phyloP scores from a whole-genome alignment of 2,329 filamentous ascomycete genomes.

The Zasmidium angulare region DNA sequence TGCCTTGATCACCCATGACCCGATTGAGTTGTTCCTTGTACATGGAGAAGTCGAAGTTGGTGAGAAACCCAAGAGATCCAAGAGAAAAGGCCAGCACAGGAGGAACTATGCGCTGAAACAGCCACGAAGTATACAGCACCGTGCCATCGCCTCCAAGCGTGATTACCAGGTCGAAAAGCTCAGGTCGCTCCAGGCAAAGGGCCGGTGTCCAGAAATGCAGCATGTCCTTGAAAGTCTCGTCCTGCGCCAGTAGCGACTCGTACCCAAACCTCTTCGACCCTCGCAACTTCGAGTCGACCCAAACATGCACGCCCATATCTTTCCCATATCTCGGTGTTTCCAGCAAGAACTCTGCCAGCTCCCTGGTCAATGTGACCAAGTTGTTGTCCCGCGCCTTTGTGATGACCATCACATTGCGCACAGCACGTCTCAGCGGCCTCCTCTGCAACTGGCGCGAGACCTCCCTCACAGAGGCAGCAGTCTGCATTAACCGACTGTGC shows the following conservation, averaged over 20 bases:
- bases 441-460: constrained; percentile 94
- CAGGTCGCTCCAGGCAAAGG: constrained; percentile 88
- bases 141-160: constrained; percentile 86
- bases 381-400: constrained; percentile 96
- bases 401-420: constrained; percentile 95
- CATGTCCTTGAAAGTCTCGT: constrained; percentile 77
- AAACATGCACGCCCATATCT: constrained; percentile 90
- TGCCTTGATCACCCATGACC: constrained; percentile 90
- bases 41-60: constrained; percentile 80
- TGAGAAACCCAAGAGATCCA: constrained; percentile 83
- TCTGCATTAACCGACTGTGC: constrained; percentile 91
- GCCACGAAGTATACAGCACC: constrained; percentile 83
- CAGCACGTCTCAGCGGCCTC: constrained; percentile 85
- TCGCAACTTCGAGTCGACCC: constrained; percentile 93
- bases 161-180: constrained; percentile 92
- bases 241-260: constrained; percentile 67
- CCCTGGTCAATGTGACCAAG: constrained; percentile 82
- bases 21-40: constrained; percentile 85
- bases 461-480: constrained; percentile 89
- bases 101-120: constrained; percentile 87
- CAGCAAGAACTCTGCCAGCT: constrained; percentile 85
- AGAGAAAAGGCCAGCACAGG: constrained; percentile 82
- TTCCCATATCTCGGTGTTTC: constrained; percentile 85
- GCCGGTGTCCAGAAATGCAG: constrained; percentile 96
- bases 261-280: constrained; percentile 86